These are phyloP conservation scores for Vachellia collinsii DNA, from an alignment of 306 rosid species.

Conservation along the genomic window DNA sequence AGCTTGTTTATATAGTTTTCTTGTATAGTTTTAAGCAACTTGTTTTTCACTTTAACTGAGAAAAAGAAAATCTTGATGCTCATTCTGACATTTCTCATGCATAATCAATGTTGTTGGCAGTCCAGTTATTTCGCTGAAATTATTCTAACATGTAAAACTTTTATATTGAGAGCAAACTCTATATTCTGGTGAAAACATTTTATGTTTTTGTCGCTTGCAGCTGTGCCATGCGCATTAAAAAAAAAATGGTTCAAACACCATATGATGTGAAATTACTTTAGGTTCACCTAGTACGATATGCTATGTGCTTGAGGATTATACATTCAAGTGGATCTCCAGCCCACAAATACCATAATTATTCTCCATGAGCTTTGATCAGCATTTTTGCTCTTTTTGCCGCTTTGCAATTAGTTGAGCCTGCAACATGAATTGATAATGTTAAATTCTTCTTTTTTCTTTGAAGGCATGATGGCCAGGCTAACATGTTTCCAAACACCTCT, in stretches of 20 bases:
- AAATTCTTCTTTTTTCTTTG: constrained; percentile 6
- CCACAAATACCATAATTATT: constrained; percentile 2
- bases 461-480: neutral
- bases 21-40: neutral
- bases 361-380: neutral
- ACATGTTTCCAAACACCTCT: neutral
- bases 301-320: neutral
- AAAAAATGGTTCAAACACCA: neutral
- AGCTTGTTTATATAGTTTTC: neutral
- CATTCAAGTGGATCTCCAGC: neutral
- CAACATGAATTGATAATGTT: neutral
- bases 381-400: neutral
- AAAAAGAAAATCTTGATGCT: constrained; percentile 11
- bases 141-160: neutral
- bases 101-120: neutral
- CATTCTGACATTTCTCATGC: neutral
- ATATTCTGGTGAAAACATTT: neutral
- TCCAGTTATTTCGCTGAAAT: neutral
- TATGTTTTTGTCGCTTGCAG: neutral
- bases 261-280: constrained; percentile 10
- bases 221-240: neutral
- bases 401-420: neutral
- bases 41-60: neutral
- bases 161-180: constrained; percentile 6
- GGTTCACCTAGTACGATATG: neutral